These are phyloP conservation scores for Acacia melanoxylon DNA, from an alignment of 306 rosid species.

Conservation along the genomic window DNA sequence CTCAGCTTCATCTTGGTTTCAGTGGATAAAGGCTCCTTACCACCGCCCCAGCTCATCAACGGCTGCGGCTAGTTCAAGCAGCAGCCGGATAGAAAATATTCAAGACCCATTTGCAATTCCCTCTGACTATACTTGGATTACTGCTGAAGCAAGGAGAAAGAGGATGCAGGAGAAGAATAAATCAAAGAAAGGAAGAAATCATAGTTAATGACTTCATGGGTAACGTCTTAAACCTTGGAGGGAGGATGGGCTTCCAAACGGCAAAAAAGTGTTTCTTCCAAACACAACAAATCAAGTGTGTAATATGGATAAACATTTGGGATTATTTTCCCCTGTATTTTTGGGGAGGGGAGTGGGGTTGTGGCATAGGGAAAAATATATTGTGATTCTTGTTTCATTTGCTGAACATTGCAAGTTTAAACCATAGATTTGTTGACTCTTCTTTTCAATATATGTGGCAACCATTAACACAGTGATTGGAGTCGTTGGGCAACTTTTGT, in stretches of 20 bases:
- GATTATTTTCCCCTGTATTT: constrained; percentile 7
- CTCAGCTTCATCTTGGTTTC: constrained; percentile 87
- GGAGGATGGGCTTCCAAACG: constrained; percentile 31
- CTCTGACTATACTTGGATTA: constrained; percentile 78
- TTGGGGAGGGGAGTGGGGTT: constrained; percentile 9
- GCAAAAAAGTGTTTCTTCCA: background rate
- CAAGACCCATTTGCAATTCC: constrained; percentile 93
- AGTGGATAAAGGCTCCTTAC: constrained; percentile 95
- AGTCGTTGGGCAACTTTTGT: constrained; percentile 22
- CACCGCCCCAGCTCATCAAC: constrained; percentile 57
- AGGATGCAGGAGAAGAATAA: constrained; percentile 93
- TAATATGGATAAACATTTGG: constrained; percentile 15
- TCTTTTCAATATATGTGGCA: constrained; percentile 30
- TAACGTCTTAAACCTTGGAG: constrained; percentile 25
- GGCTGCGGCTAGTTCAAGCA: constrained; percentile 54
- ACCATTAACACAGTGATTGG: constrained; percentile 35
- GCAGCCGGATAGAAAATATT: constrained; percentile 75
- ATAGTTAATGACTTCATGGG: constrained; percentile 41
- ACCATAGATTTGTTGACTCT: constrained; percentile 33
- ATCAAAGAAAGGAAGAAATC: constrained; percentile 80
- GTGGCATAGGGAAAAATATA: constrained; percentile 32
- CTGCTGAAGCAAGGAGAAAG: constrained; percentile 83
- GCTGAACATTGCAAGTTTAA: constrained; percentile 21
- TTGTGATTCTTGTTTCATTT: constrained; percentile 40
- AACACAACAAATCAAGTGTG: constrained; percentile 31